Evolutionary conservation across 345 rosid genomes (phyloP), one percentile per base, ranked within the genome.

Genomic region (Hibiscus trionum): DNA sequence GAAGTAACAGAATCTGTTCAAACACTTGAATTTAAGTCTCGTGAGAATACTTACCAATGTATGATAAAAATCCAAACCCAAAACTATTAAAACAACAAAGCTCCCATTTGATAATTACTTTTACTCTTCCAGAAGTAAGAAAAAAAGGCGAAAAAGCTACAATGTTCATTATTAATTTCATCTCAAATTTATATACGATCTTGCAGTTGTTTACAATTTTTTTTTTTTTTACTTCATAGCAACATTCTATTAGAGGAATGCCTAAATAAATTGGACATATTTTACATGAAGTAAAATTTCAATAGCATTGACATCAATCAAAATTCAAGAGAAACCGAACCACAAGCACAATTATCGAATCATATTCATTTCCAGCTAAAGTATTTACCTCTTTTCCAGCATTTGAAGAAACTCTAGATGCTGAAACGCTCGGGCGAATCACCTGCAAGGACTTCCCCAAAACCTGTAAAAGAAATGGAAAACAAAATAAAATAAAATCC

Each of bases 371-470:
- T 44, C 14, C 70, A 66, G 49, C 37, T 14, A 29, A 44, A 52
- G 15, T 11, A 27, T 42, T 19, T 60, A 89, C 94, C 86, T 87
- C 80, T 15, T 78, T 73, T 12, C 82, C 85, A 26, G 83, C 76
- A 79, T 76, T 55, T 57, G 84, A 81, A 31, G 83, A 81, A 64
- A 79, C 85, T 76, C 81, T 70, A 55, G 80, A 77, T 2, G 82
- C 62, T 77, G 84, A 79, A 15, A 75, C 71, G 5, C 70, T 86
- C 72, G 82, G 79, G 35, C 86, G 82, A 71, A 72, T 62, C 15
- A 78, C 73, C 76, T 71, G 83, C 61, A 80, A 24, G 10, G 86
- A 84, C 76, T 80, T 86, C 70, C 77, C 75, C 42, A 86, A 73
- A 50, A 80, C 79, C 93, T 86, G 81, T 76, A 76, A 12, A 63